phyloP scores from a whole-genome alignment of 2,329 filamentous ascomycete genomes.

The Hypoxylon rubiginosum region DNA sequence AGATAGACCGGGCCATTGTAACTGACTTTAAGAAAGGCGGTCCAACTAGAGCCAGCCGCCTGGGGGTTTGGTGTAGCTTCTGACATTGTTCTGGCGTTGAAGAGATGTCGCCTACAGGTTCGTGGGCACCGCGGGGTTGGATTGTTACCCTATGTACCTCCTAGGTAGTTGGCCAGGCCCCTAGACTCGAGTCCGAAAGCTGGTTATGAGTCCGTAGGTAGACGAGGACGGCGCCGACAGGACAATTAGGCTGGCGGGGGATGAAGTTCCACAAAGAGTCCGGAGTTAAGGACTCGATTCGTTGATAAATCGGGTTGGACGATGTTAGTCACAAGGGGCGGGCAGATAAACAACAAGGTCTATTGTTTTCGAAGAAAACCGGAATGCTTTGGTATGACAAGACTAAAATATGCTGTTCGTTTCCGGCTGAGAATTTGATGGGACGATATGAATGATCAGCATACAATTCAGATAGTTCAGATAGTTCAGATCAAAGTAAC shows the following conservation, averaged over 20 bases:
- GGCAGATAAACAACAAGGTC: slow-evolving; percentile 13
- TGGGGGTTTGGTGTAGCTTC: slow-evolving; percentile 48
- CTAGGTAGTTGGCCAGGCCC: slow-evolving; percentile 20
- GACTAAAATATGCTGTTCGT: slow-evolving; percentile 18
- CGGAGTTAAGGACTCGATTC: slow-evolving; percentile 24
- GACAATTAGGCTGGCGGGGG: slow-evolving; percentile 23
- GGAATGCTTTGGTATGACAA: slow-evolving; percentile 18
- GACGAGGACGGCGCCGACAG: slow-evolving; percentile 8
- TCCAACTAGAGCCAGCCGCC: slow-evolving; percentile 51
- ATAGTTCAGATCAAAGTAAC: too few relatives aligned
- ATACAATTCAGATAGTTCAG: slow-evolving; percentile 7
- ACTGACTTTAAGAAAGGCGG: slow-evolving; percentile 52
- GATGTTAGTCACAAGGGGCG: neutral
- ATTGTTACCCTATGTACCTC: slow-evolving; percentile 28
- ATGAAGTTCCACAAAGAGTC: slow-evolving; percentile 30
- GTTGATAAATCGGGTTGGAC: slow-evolving; percentile 20
- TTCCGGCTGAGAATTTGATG: slow-evolving; percentile 15
- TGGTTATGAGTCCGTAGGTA: slow-evolving; percentile 16
- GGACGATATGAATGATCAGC: slow-evolving; percentile 22
- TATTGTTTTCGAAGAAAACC: slow-evolving; percentile 31
- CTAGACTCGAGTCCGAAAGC: slow-evolving; percentile 22
- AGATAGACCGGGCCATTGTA: neutral
- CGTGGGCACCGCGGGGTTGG: slow-evolving; percentile 10
- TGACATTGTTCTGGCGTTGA: slow-evolving; percentile 43
- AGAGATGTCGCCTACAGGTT: slow-evolving; percentile 22